phyloP scores from a whole-genome alignment of 2,329 filamentous ascomycete species.

The Tolypocladium paradoxum region DNA sequence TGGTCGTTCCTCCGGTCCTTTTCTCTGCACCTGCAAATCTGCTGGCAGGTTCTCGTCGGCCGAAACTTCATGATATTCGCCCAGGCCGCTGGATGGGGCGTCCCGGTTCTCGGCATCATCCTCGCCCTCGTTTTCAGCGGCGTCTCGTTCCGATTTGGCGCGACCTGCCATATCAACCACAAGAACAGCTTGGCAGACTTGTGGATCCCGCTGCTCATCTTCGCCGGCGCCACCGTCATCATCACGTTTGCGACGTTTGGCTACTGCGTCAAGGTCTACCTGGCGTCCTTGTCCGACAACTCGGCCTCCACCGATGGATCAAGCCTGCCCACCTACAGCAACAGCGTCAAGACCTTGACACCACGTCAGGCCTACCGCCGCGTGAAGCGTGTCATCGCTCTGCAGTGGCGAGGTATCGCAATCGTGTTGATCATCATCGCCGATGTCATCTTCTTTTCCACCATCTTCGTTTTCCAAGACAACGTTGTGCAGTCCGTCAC shows the following conservation, averaged over 20 bases:
- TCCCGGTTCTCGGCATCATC: slow-evolving; percentile 65
- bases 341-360: slow-evolving; percentile 65
- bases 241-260: slow-evolving; percentile 76
- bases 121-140: slow-evolving; percentile 76
- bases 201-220: slow-evolving; percentile 79
- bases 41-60: slow-evolving; percentile 89
- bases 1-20: slow-evolving; percentile 89
- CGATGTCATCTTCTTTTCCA: slow-evolving; percentile 88
- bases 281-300: slow-evolving; percentile 70
- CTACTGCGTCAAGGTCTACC: slow-evolving; percentile 92
- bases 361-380: slow-evolving; percentile 82
- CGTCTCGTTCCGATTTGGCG: slow-evolving; percentile 87
- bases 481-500: slow-evolving; percentile 52
- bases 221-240: slow-evolving; percentile 65
- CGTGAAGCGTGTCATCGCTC: slow-evolving; percentile 72
- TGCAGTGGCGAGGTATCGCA: slow-evolving; percentile 89
- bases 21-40: slow-evolving; percentile 93
- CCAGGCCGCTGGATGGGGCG: slow-evolving; percentile 70
- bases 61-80: slow-evolving; percentile 81
- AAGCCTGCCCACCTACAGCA: slow-evolving; percentile 57
- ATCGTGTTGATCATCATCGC: slow-evolving; percentile 83
- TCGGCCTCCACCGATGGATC: slow-evolving; percentile 61
- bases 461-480: slow-evolving; percentile 84
- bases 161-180: slow-evolving; percentile 91
- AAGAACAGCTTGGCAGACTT: slow-evolving; percentile 71